Percentiles rank a stretch among this genome's conserved stretches.
These are phyloP conservation scores for Penstemon barbatus DNA, from an alignment of 257 asterid genomes.

Conservation along the genomic window DNA sequence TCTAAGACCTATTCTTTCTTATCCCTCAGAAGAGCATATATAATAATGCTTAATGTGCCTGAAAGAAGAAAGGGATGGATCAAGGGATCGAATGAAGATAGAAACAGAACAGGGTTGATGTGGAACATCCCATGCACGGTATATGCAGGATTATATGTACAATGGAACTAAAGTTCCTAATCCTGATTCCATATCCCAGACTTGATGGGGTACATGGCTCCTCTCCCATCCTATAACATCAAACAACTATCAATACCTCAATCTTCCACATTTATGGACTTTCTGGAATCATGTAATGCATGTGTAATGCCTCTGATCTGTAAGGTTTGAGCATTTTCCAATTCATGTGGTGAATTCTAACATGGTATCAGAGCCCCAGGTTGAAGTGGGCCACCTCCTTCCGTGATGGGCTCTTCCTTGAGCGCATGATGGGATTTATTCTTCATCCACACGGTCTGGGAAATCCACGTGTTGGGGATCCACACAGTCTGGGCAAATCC, in stretches of 20 bases:
- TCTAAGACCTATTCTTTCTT: not conserved
- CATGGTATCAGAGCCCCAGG: too few species aligned
- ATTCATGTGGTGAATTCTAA: too few species aligned
- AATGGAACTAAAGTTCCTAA: not conserved
- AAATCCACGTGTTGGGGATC: too few species aligned
- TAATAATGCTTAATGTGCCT: not conserved
- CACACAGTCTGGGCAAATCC: too few species aligned
- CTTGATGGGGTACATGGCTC: not conserved
- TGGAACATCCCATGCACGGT: not conserved
- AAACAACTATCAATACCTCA: not conserved
- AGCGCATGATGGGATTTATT: too few species aligned
- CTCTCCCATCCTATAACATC: not conserved
- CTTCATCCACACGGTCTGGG: too few species aligned
- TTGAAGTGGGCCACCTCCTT: too few species aligned
- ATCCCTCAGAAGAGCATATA: not conserved
- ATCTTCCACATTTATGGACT: not conserved
- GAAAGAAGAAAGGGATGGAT: not conserved
- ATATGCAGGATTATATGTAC: not conserved
- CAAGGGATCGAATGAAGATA: not conserved
- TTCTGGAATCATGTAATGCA: not conserved
- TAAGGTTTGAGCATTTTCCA: not conserved
- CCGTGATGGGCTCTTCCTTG: too few species aligned
- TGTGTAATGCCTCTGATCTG: not conserved
- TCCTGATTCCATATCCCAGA: not conserved
- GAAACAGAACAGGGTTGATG: not conserved